Conservation (phyloP, 805 yeast genomes). For the Saturnispora sekii region DNA sequence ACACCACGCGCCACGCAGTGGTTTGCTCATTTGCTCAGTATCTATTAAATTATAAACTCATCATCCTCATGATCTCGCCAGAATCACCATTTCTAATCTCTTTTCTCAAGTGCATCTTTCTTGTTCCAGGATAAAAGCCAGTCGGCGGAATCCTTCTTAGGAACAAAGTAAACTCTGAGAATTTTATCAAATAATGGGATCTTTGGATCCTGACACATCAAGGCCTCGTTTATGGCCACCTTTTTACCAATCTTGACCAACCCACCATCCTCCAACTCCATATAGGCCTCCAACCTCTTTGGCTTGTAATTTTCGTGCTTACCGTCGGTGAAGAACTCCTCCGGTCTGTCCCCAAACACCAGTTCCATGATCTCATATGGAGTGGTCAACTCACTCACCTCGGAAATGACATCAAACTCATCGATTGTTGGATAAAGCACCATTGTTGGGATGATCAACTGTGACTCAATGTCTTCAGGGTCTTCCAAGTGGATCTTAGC, state of each 20-base stretch:
- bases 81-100: conserved; percentile 14
- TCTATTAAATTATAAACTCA: not conserved
- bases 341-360: conserved; percentile 51
- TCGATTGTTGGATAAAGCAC: conserved; percentile 73
- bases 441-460: conserved; percentile 72
- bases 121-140: conserved; percentile 69
- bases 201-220: conserved; percentile 50
- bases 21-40: not conserved
- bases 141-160: conserved; percentile 49
- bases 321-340: conserved; percentile 56
- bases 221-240: conserved; percentile 50
- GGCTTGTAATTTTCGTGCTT: conserved; percentile 50
- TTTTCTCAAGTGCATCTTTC: conserved; percentile 43
- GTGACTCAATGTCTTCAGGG: conserved; percentile 60
- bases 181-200: conserved; percentile 73
- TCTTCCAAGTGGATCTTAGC: conserved; percentile 53
- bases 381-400: conserved; percentile 62
- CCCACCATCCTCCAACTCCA: conserved; percentile 81
- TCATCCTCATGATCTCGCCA: not conserved
- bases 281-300: conserved; percentile 57
- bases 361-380: conserved; percentile 52
- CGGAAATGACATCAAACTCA: conserved; percentile 75
- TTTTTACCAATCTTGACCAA: conserved; percentile 78
- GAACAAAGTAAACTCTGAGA: conserved; percentile 68
- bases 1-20: not conserved